Conservation (phyloP, 768 basidiomycete species). For the Phylloporus sp. region DNA sequence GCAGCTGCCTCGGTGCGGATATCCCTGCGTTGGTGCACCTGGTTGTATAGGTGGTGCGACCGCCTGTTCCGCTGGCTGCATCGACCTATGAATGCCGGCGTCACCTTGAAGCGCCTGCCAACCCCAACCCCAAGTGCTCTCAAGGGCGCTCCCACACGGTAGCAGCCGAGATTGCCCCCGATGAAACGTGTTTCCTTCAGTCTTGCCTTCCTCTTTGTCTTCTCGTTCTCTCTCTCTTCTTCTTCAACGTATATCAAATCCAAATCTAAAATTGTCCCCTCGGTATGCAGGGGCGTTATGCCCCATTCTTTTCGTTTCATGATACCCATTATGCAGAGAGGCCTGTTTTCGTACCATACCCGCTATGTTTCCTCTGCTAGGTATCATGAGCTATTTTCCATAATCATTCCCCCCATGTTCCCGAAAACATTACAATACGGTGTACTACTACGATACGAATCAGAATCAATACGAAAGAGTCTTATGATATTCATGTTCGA, state of each 20-base stretch:
- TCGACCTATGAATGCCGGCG: background rate
- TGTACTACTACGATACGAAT: conserved; percentile 14
- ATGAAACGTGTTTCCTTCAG: background rate
- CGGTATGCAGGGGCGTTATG: background rate
- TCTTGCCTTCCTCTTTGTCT: background rate
- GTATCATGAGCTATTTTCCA: background rate
- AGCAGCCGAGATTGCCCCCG: background rate
- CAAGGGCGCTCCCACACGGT: conserved; percentile 6
- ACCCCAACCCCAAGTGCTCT: background rate
- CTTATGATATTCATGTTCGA: background rate
- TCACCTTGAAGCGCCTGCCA: background rate
- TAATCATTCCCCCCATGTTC: background rate
- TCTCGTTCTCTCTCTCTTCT: background rate
- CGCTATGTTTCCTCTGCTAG: conserved; percentile 4
- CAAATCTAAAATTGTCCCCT: background rate
- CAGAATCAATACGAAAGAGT: background rate
- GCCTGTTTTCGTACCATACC: background rate
- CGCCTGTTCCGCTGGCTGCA: conserved; percentile 5
- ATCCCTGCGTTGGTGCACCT: conserved; percentile 23
- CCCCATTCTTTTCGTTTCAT: conserved; percentile 1
- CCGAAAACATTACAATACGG: conserved; percentile 13
- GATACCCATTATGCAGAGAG: conserved; percentile 8
- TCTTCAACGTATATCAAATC: background rate
- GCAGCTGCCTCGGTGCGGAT: conserved; percentile 20
- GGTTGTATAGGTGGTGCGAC: conserved; percentile 15